Conservation (phyloP, 306 rosid species). For the Purshia tridentata region DNA sequence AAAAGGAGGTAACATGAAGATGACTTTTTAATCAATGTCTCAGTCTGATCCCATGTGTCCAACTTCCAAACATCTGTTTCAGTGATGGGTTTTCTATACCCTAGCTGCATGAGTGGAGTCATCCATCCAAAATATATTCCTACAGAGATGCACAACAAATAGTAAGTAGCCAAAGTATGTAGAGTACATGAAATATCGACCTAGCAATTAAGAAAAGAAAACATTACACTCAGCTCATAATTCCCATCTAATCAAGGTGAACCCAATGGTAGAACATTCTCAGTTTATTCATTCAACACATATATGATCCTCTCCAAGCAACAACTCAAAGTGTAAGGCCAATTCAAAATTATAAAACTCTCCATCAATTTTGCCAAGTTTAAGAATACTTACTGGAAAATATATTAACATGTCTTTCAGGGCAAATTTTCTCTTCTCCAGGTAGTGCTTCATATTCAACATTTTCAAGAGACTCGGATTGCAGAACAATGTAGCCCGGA, state of each 20-base stretch:
- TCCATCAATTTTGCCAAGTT: slow-evolving; percentile 5
- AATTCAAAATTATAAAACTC: not conserved
- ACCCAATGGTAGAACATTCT: not conserved
- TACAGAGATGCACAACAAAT: slow-evolving; percentile 33
- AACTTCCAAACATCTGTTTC: slow-evolving; percentile 88
- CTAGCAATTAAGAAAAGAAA: not conserved
- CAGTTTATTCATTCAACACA: not conserved
- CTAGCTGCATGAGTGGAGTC: slow-evolving; percentile 79
- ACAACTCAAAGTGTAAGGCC: not conserved
- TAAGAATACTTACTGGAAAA: slow-evolving; percentile 61
- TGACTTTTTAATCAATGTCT: slow-evolving; percentile 56
- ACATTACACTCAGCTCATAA: not conserved
- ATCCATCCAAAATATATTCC: slow-evolving; percentile 81
- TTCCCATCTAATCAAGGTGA: not conserved
- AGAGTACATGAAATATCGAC: not conserved
- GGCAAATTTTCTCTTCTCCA: slow-evolving; percentile 69
- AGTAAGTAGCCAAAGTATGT: slow-evolving; percentile 7
- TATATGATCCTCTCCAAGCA: not conserved
- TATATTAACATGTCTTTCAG: slow-evolving; percentile 56
- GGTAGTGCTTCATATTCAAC: slow-evolving; percentile 63
- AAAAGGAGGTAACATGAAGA: slow-evolving; percentile 21
- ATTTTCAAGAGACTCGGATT: slow-evolving; percentile 50
- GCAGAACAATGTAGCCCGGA: slow-evolving; percentile 45
- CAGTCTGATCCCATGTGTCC: slow-evolving; percentile 79
- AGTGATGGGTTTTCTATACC: slow-evolving; percentile 66